Percentiles rank a stretch among this genome's conserved stretches.
These are phyloP conservation scores for Calonectria hawksworthii DNA, from an alignment of 2,329 filamentous ascomycete species.

Conservation along the genomic window DNA sequence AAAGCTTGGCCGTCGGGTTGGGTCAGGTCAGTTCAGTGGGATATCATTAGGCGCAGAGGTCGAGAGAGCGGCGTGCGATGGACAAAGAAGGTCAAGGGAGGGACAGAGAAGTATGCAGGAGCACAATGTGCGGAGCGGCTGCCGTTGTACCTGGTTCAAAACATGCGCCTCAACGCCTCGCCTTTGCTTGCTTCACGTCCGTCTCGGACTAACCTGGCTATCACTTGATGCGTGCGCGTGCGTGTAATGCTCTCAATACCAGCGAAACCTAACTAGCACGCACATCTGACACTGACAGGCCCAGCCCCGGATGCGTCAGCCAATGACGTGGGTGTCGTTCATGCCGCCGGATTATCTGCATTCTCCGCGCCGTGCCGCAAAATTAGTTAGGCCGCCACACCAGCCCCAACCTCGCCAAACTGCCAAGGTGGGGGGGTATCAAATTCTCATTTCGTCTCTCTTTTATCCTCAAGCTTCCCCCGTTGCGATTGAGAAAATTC, in stretches of 20 bases:
- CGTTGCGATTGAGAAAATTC: constrained; percentile 40
- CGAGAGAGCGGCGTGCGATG: background rate
- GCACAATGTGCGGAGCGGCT: constrained; percentile 8
- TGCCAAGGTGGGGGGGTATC: constrained; percentile 44
- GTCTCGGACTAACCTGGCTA: constrained; percentile 19
- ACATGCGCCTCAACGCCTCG: constrained; percentile 22
- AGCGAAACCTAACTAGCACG: constrained; percentile 10
- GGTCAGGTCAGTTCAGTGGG: constrained; percentile 5
- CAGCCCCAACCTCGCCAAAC: constrained; percentile 44
- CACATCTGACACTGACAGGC: constrained; percentile 2
- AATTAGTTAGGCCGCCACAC: constrained; percentile 31
- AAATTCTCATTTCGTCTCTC: constrained; percentile 50
- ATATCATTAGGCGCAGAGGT: constrained; percentile 12
- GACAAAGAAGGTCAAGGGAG: constrained; percentile 7
- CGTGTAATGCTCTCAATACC: constrained; percentile 6
- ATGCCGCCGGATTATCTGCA: constrained; percentile 30
- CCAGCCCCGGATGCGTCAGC: constrained; percentile 27
- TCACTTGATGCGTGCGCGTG: constrained; percentile 30
- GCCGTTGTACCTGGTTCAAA: constrained; percentile 23
- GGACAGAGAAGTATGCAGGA: background rate
- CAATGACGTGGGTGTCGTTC: constrained; percentile 41
- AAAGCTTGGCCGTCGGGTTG: constrained; percentile 1
- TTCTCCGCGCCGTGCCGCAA: constrained; percentile 30
- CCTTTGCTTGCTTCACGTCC: constrained; percentile 7
- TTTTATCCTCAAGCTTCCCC: constrained; percentile 37